Base-by-base conservation (phyloP, 23 red algal genomes). In the Gracilaria domingensis region DNA sequence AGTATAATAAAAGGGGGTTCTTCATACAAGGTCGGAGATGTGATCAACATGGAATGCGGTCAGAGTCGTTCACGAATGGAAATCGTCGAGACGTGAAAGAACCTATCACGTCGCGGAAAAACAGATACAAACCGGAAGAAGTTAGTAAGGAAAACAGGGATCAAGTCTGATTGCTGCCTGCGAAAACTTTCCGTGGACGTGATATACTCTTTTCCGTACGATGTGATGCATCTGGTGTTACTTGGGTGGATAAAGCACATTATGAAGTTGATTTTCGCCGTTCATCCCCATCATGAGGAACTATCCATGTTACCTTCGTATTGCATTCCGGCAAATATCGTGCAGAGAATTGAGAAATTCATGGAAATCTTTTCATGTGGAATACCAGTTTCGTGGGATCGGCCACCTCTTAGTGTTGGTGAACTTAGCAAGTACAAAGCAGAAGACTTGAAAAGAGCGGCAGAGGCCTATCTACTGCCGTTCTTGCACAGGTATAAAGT, bases 231-330 rank as follows among this genome's bases (percentile, higher is more conserved):
- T 24, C 26, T 80, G 11, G 49, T 80, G 4, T 23, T 80, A 0
- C 4, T 58, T 17, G 76, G 76, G n/a, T 80, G 76, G 76, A 60
- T 32, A 0, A 80, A 80, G 30, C 76, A 49, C 12, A 17, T 80
- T 3, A 3, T 58, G 1, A 80, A 24, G 48, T 49, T 80, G 5
- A 9, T 60, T 58, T 80, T 4, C 29, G 76, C 49, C 3, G 18
- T 17, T 11, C 76, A 80, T 73, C 14, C 51, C 1, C 11, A 18
- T 14, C 51, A 55, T 16, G 51, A 55, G 17, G 18, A 55, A 1
- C 18, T 55, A 18, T 1, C 6, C 9, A 20, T 2, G 18, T 20
- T 16, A 5, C 51, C 51, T 2, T 17, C 1, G 13, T 67, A 67
- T 30, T 67, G 28, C 62, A 67, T 67, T 16, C 9, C 3, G 11